Conservation (phyloP, 805 yeast genomes). For the Cyberlindnera xishuangbannaensis region DNA sequence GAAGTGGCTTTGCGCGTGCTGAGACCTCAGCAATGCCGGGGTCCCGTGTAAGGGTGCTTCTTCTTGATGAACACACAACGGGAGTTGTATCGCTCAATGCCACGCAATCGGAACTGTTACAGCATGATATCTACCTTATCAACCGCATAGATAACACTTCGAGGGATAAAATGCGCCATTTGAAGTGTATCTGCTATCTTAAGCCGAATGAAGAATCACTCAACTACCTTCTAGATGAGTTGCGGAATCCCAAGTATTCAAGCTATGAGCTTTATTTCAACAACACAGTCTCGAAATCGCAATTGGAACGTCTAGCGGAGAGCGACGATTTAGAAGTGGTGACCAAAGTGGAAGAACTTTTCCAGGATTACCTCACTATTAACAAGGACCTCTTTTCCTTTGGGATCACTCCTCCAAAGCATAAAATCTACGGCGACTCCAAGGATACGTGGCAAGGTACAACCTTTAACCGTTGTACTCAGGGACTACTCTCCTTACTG, state of each 20-base stretch:
- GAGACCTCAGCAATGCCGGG: slow-evolving; percentile 21
- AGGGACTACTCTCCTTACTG: slow-evolving; percentile 48
- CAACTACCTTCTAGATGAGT: slow-evolving; percentile 54
- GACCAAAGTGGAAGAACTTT: slow-evolving; percentile 70
- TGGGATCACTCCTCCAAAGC: slow-evolving; percentile 21
- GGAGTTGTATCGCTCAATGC: slow-evolving; percentile 82
- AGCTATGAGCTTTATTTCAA: slow-evolving; percentile 74
- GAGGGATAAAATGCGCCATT: slow-evolving; percentile 69
- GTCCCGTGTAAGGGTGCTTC: slow-evolving; percentile 57
- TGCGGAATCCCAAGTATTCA: slow-evolving; percentile 73
- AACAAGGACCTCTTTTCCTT: slow-evolving; percentile 61
- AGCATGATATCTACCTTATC: slow-evolving; percentile 78
- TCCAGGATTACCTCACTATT: slow-evolving; percentile 74
- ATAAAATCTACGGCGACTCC: slow-evolving; percentile 30
- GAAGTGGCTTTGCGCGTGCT: slow-evolving; percentile 6
- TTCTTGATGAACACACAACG: slow-evolving; percentile 77
- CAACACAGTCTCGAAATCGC: slow-evolving; percentile 67
- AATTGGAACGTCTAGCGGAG: slow-evolving; percentile 83
- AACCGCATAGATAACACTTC: slow-evolving; percentile 58
- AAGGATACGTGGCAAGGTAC: slow-evolving; percentile 41
- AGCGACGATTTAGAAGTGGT: slow-evolving; percentile 84
- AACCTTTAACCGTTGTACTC: slow-evolving; percentile 36
- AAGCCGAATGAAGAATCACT: slow-evolving; percentile 68
- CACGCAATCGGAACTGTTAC: slow-evolving; percentile 78
- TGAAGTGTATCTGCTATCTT: slow-evolving; percentile 74